These are phyloP conservation scores for Ambrosiella xylebori DNA, from an alignment of 2,329 filamentous ascomycete genomes.

Conservation along the genomic window DNA sequence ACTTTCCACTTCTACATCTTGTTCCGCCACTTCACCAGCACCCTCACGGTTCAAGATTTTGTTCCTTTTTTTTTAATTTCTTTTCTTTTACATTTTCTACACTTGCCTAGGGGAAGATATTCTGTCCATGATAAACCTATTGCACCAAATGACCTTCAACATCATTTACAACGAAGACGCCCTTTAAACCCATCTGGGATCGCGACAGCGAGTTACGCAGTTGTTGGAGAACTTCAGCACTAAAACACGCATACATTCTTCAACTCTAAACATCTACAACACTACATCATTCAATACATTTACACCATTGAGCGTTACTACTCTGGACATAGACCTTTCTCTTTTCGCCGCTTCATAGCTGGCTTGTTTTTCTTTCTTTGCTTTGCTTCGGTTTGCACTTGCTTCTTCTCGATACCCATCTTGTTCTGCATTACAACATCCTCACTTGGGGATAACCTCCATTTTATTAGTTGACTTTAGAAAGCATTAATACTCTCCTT, in stretches of 20 bases:
- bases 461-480: no score
- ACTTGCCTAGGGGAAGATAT: neutral
- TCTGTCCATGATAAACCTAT: slow-evolving; percentile 6
- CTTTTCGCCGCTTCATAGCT: no score
- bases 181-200: slow-evolving; percentile 53
- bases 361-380: no score
- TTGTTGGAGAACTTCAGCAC: slow-evolving; percentile 14
- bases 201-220: slow-evolving; percentile 39
- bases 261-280: no score
- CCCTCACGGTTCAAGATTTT: neutral
- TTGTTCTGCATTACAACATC: no score
- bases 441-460: no score
- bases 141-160: slow-evolving; percentile 33
- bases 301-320: no score
- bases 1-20: slow-evolving; percentile 1
- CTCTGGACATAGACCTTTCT: no score
- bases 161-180: slow-evolving; percentile 40
- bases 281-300: no score
- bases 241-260: neutral
- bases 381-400: no score
- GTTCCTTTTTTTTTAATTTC: neutral
- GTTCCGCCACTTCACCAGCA: neutral
- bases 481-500: no score
- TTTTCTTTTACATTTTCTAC: neutral
- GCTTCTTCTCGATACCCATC: no score